Evolutionary conservation across 75 land plant genomes (phyloP), one percentile per base, ranked within the genome.

Genomic region (Pinus taeda): DNA sequence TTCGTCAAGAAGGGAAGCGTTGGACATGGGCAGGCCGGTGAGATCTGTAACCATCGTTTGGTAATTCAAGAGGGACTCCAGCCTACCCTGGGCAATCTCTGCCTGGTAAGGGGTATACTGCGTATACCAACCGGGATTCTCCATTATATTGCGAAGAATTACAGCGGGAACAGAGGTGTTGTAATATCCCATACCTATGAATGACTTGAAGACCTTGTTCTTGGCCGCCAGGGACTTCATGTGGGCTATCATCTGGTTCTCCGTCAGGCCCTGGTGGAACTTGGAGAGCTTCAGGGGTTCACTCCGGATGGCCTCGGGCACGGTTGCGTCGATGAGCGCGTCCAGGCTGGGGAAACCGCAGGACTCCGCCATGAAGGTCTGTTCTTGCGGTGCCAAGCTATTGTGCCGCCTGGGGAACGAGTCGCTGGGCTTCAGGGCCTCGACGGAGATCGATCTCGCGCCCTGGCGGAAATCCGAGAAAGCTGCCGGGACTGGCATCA

Each of bases 71-170:
- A 97, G 79, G 0, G 97, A 94, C 73, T 97, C 99, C 22, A 97
- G 85, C 57, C 99, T 58, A 0, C 99, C 99, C 79, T 97, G 99
- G 0, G 99, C 87, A 53, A 97, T 93, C 83, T 97, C 99, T 21
- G 99, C 99, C 81, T 97, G 99, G 87, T 97, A 97, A 3, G 99
- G 99, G 3, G 99, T 97, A 78, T 97, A 97, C 90, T 97, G 99
- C 3, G 99, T 97, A 79, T 97, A 97, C 99, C 99, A 97, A 3
- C 90, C 99, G 0, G 99, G 99, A 81, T 97, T 97, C 85, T 97
- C 99, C 88, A 95, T 80, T 18, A 97, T 93, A 78, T 97, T 97
- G 58, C 99, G 83, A 73, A 97, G 82, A 29, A 97, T 95, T 14
- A 97, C 99, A 56, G 89, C 88, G 5, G 99, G 99, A 15, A 97